Evolutionary conservation across 768 basidiomycete species (phyloP).

Genomic region (Boletus rubroflammeus): DNA sequence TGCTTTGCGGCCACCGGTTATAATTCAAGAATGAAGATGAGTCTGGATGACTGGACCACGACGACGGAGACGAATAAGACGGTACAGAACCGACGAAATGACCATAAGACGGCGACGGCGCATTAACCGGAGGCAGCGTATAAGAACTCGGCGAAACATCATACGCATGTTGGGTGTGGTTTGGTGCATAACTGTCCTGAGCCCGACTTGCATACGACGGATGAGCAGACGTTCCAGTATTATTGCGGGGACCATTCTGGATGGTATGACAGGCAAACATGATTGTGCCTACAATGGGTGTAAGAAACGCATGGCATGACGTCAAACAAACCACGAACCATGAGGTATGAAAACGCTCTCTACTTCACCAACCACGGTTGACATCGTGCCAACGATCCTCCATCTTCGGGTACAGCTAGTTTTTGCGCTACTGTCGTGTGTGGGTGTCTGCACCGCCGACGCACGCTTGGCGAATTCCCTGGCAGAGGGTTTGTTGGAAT

Average conservation of each 20-base stretch:
- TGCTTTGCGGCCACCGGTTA: constrained; percentile 29
- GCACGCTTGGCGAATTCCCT: constrained; percentile 56
- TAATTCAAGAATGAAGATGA: constrained; percentile 30
- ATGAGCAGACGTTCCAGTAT: constrained; percentile 17
- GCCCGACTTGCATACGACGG: constrained; percentile 24
- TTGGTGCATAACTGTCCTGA: constrained; percentile 26
- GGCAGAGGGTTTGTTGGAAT: constrained; percentile 41
- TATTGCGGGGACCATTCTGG: constrained; percentile 24
- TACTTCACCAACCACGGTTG: constrained; percentile 58
- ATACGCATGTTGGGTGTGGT: constrained; percentile 27
- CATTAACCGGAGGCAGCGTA: constrained; percentile 31
- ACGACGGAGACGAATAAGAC: constrained; percentile 27
- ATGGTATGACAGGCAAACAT: constrained; percentile 41
- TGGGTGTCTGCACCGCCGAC: constrained; percentile 54
- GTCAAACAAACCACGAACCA: constrained; percentile 51
- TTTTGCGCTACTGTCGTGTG: constrained; percentile 65
- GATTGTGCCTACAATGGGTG: constrained; percentile 29
- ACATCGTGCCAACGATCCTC: constrained; percentile 66
- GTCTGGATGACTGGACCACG: constrained; percentile 28
- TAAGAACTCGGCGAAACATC: constrained; percentile 28
- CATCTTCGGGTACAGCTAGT: constrained; percentile 85
- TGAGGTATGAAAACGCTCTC: constrained; percentile 90
- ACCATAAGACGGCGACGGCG: constrained; percentile 26
- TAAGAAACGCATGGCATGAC: constrained; percentile 33
- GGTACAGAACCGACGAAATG: constrained; percentile 24